phyloP scores from a whole-genome alignment of 352 stramenopile genomes.

The Phytophthora fragariaefolia region DNA sequence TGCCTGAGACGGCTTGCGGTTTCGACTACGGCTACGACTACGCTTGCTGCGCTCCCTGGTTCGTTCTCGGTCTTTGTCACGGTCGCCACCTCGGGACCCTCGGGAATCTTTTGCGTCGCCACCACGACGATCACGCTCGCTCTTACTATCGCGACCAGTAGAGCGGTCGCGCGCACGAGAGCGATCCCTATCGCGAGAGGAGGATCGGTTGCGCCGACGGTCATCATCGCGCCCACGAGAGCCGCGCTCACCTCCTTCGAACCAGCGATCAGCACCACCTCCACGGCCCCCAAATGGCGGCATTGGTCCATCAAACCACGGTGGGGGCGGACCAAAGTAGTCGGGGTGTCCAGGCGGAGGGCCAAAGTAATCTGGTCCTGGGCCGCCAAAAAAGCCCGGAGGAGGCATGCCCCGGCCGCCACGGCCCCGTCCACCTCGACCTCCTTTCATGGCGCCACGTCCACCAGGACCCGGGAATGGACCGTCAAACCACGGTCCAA shows the following conservation, averaged over 20 bases:
- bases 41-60: constrained; percentile 31
- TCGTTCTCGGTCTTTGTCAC: constrained; percentile 40
- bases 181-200: constrained; percentile 38
- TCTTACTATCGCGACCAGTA: constrained; percentile 34
- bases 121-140: constrained; percentile 43
- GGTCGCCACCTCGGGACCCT: constrained; percentile 36
- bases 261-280: constrained; percentile 51
- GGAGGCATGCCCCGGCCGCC: constrained; percentile 54
- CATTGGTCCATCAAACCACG: constrained; percentile 73
- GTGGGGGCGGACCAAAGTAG: constrained; percentile 74
- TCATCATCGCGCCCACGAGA: constrained; percentile 51
- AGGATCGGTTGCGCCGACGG: constrained; percentile 48
- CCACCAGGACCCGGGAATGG: constrained; percentile 63
- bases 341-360: constrained; percentile 75
- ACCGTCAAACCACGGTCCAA: constrained; percentile 81
- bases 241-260: constrained; percentile 44
- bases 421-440: constrained; percentile 50
- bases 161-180: constrained; percentile 36
- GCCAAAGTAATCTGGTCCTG: constrained; percentile 77
- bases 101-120: constrained; percentile 43
- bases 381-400: constrained; percentile 73
- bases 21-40: constrained; percentile 51
- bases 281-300: constrained; percentile 58
- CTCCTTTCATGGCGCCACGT: constrained; percentile 51
- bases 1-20: constrained; percentile 35